These are phyloP conservation scores for Trichoderma hamatum DNA, from an alignment of 2,329 filamentous ascomycete genomes.

Conservation along the genomic window DNA sequence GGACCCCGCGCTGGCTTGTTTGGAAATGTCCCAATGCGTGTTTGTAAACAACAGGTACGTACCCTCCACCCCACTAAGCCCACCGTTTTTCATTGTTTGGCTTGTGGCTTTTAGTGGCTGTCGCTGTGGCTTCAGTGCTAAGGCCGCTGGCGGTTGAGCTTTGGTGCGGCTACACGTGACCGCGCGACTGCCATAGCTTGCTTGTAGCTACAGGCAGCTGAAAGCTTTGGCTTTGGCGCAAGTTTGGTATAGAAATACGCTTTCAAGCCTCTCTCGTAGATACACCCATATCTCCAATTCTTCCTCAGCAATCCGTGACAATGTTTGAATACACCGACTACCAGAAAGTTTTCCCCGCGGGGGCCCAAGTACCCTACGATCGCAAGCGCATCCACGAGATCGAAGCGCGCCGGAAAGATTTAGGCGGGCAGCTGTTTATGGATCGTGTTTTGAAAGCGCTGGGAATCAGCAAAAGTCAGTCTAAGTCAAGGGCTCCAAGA, in stretches of 20 bases:
- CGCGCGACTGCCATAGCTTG: conserved; percentile 26
- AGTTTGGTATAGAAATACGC: neutral
- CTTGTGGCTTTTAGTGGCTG: neutral
- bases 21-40: conserved; percentile 45
- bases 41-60: conserved; percentile 46
- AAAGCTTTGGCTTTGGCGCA: neutral
- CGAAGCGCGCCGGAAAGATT: conserved; percentile 64
- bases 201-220: neutral
- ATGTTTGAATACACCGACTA: conserved; percentile 71
- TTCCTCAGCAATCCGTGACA: neutral
- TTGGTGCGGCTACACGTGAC: conserved; percentile 30
- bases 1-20: conserved; percentile 38
- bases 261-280: neutral
- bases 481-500: neutral
- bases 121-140: conserved; percentile 6
- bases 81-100: neutral
- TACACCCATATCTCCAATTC: neutral
- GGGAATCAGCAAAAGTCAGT: conserved; percentile 66
- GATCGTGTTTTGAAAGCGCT: conserved; percentile 74
- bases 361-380: conserved; percentile 64
- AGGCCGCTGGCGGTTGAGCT: conserved; percentile 5
- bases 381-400: conserved; percentile 64
- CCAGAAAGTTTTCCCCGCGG: conserved; percentile 66
- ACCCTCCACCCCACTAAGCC: conserved; percentile 15
- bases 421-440: conserved; percentile 75